These are phyloP conservation scores for Zangia roseola DNA, from an alignment of 768 basidiomycete species.

Conservation along the genomic window DNA sequence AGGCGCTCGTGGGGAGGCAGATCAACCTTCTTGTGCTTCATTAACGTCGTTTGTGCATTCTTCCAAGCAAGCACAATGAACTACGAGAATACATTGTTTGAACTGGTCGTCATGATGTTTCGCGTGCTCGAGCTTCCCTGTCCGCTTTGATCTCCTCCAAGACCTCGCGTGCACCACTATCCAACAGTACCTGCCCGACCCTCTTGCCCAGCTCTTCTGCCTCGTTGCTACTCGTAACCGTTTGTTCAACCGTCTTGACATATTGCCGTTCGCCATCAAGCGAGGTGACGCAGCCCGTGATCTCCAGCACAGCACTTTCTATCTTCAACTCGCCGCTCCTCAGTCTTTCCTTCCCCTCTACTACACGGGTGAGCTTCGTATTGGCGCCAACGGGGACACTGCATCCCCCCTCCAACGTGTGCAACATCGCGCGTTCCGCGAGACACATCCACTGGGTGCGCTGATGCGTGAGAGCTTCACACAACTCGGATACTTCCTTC, in stretches of 20 bases:
- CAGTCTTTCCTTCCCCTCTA: constrained; percentile 31
- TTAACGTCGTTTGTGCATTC: constrained; percentile 13
- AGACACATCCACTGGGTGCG: constrained; percentile 72
- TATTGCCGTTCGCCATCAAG: constrained; percentile 75
- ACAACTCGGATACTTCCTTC: constrained; percentile 56
- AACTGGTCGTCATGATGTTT: constrained; percentile 6
- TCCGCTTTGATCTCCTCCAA: constrained; percentile 81
- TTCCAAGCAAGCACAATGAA: constrained; percentile 17
- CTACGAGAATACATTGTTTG: constrained; percentile 21
- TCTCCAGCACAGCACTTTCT: constrained; percentile 44
- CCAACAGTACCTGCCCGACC: constrained; percentile 64
- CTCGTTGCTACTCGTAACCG: constrained; percentile 51
- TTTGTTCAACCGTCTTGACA: constrained; percentile 54
- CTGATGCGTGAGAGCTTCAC: constrained; percentile 70
- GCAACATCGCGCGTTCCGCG: constrained; percentile 85
- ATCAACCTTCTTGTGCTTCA: constrained; percentile 35
- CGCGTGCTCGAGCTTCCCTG: constrained; percentile 45
- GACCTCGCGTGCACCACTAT: constrained; percentile 73
- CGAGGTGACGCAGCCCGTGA: constrained; percentile 84
- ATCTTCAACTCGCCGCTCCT: constrained; percentile 31
- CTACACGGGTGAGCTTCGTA: constrained; percentile 42
- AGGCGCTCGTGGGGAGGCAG: constrained; percentile 75
- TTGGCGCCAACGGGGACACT: constrained; percentile 92
- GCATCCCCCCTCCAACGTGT: constrained; percentile 95
- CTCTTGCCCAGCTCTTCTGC: constrained; percentile 67